Conservation (phyloP, 768 basidiomycete genomes). For the Lanmaoa pseudosensibilis region DNA sequence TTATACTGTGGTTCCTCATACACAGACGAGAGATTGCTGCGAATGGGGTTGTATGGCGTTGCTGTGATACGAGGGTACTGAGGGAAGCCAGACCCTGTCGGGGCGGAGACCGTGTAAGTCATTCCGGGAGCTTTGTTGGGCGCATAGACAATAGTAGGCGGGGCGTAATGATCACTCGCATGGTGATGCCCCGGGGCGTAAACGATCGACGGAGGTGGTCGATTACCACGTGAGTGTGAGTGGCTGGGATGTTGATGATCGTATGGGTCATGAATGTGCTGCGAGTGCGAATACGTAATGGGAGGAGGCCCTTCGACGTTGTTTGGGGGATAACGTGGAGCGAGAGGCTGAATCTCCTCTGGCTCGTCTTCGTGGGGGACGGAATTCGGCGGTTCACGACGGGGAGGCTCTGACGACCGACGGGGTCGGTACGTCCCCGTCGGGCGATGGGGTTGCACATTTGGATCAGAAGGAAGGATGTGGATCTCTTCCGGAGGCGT, state of each 20-base stretch:
- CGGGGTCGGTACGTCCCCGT: conserved; percentile 32
- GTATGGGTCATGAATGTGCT: conserved; percentile 38
- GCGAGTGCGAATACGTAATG: conserved; percentile 41
- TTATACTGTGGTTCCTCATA: conserved; percentile 40
- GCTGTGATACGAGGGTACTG: conserved; percentile 44
- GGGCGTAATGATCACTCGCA: conserved; percentile 52
- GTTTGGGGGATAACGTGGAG: conserved; percentile 30
- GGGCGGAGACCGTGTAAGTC: conserved; percentile 69
- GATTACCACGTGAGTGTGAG: conserved; percentile 39
- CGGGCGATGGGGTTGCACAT: conserved; percentile 34
- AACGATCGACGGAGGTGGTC: conserved; percentile 55
- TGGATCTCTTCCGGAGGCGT: conserved; percentile 60
- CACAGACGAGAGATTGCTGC: conserved; percentile 36
- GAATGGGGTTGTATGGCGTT: conserved; percentile 43
- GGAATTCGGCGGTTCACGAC: conserved; percentile 21
- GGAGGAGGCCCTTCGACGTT: conserved; percentile 26
- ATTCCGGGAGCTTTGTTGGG: conserved; percentile 58
- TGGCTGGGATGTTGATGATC: conserved; percentile 34
- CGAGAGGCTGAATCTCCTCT: conserved; percentile 36
- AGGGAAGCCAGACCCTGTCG: conserved; percentile 37
- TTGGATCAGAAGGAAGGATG: conserved; percentile 53
- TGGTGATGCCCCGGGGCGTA: conserved; percentile 52
- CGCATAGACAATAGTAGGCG: conserved; percentile 59
- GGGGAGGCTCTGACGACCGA: conserved; percentile 31
- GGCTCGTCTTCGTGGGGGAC: conserved; percentile 24